A percentile compares a stretch with the other conserved stretches of the same genome.
These are phyloP conservation scores for Geotrichum macrosporum DNA, from an alignment of 1,139 yeast species.

Conservation along the genomic window DNA sequence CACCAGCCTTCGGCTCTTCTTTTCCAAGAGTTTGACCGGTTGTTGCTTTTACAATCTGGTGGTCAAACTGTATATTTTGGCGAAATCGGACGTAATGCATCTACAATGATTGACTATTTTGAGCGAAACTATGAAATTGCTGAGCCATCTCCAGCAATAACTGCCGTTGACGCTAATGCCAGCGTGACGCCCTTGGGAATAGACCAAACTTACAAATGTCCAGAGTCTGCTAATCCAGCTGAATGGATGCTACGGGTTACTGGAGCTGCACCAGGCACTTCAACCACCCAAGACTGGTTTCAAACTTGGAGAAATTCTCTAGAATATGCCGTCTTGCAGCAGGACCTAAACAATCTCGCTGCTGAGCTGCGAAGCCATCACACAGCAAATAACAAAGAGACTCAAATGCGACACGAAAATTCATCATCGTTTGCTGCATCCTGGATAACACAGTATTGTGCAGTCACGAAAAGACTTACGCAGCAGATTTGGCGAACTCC, in stretches of 20 bases:
- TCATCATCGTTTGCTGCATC: constrained; percentile 33
- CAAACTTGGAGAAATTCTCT: constrained; percentile 58
- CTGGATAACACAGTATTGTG: constrained; percentile 36
- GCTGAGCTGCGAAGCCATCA: constrained; percentile 28
- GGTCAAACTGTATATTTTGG: constrained; percentile 77
- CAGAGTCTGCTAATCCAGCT: constrained; percentile 72
- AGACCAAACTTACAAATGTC: too few species aligned
- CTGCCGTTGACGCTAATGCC: too few species aligned
- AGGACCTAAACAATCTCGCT: constrained; percentile 42
- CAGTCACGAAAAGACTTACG: constrained; percentile 38
- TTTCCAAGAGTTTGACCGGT: constrained; percentile 68
- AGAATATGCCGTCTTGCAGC: constrained; percentile 44
- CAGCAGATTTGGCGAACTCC: constrained; percentile 44
- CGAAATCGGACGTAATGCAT: constrained; percentile 62
- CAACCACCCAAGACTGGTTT: constrained; percentile 55
- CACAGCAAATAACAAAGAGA: constrained; percentile 28
- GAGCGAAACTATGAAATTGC: constrained; percentile 70
- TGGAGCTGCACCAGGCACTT: constrained; percentile 71
- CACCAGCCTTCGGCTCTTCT: constrained; percentile 76
- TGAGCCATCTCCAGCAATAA: constrained; percentile 51
- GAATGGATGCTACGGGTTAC: constrained; percentile 74
- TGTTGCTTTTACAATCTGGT: constrained; percentile 63
- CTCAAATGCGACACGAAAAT: too few species aligned
- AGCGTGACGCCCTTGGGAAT: too few species aligned
- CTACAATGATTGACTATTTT: constrained; percentile 56